Percentiles rank a stretch among this genome's conserved stretches.
These are phyloP conservation scores for Catenaria anguillulae DNA, from an alignment of 371 early-diverging fungal genomes.

Conservation along the genomic window DNA sequence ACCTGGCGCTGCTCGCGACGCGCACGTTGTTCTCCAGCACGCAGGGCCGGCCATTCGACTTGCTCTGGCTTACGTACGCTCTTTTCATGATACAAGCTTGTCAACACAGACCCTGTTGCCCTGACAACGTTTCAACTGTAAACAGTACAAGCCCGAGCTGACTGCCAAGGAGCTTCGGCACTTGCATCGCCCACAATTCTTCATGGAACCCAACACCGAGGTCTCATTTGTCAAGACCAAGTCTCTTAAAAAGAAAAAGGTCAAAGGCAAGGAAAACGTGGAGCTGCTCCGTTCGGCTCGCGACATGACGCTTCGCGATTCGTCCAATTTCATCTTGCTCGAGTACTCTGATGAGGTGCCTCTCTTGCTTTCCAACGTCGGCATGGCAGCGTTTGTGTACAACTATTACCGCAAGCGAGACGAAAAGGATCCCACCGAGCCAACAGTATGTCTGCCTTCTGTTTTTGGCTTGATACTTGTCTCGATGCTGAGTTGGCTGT, in stretches of 20 bases:
- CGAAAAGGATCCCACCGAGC: slow-evolving; percentile 70
- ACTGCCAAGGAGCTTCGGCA: slow-evolving; percentile 76
- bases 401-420: slow-evolving; percentile 94
- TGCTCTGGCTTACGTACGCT: slow-evolving; percentile 62
- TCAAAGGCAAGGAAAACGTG: slow-evolving; percentile 49
- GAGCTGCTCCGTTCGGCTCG: slow-evolving; percentile 69
- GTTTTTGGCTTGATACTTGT: background rate
- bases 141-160: slow-evolving; percentile 73
- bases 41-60: slow-evolving; percentile 82
- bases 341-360: slow-evolving; percentile 99
- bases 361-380: slow-evolving; percentile 82
- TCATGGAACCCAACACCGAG: slow-evolving; percentile 35
- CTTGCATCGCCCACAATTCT: slow-evolving; percentile 84
- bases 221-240: slow-evolving; percentile 58
- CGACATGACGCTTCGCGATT: slow-evolving; percentile 85
- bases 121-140: too few relatives aligned
- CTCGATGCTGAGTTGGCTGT: too few relatives aligned
- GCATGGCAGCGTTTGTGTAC: slow-evolving; percentile 94
- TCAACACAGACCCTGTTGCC: slow-evolving; percentile 8
- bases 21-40: slow-evolving; percentile 83
- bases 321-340: slow-evolving; percentile 64
- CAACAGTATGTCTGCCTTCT: too few relatives aligned
- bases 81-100: too few relatives aligned
- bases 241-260: slow-evolving; percentile 46
- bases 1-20: slow-evolving; percentile 53